Conservation (phyloP, 495 filamentous ascomycete genomes). For the Jackrogersella multiformis region DNA sequence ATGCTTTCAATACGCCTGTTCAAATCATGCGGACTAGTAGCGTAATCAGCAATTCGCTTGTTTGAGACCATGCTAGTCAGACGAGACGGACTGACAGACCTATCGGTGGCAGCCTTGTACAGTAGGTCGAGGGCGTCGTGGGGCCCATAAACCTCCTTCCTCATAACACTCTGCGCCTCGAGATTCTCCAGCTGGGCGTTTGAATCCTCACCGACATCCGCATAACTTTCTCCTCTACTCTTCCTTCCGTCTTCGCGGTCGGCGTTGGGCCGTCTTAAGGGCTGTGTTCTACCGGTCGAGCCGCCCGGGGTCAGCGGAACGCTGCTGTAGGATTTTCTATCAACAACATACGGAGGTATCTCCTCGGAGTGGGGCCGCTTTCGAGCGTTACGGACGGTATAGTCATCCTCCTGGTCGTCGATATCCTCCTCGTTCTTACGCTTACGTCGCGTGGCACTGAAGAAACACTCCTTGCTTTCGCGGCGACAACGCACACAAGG, state of each 20-base stretch:
- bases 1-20: constrained; percentile 41
- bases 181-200: constrained; percentile 65
- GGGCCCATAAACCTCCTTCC: constrained; percentile 69
- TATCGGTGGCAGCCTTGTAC: constrained; percentile 73
- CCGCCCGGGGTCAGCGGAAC: constrained; percentile 71
- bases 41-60: constrained; percentile 35
- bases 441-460: constrained; percentile 95
- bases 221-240: constrained; percentile 41
- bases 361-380: constrained; percentile 57
- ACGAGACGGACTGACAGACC: constrained; percentile 48
- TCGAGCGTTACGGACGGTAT: constrained; percentile 63
- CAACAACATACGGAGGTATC: constrained; percentile 50
- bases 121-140: constrained; percentile 76
- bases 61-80: constrained; percentile 13
- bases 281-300: constrained; percentile 65
- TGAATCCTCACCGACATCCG: constrained; percentile 44
- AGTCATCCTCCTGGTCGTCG: constrained; percentile 62
- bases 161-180: constrained; percentile 70
- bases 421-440: constrained; percentile 76
- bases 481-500: constrained; percentile 93
- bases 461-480: constrained; percentile 94
- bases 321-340: constrained; percentile 56
- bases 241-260: constrained; percentile 34
- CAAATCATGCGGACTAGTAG: constrained; percentile 42
- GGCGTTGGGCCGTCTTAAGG: constrained; percentile 61